phyloP scores from a whole-genome alignment of 495 filamentous ascomycete species.

The Daldinia grandis region DNA sequence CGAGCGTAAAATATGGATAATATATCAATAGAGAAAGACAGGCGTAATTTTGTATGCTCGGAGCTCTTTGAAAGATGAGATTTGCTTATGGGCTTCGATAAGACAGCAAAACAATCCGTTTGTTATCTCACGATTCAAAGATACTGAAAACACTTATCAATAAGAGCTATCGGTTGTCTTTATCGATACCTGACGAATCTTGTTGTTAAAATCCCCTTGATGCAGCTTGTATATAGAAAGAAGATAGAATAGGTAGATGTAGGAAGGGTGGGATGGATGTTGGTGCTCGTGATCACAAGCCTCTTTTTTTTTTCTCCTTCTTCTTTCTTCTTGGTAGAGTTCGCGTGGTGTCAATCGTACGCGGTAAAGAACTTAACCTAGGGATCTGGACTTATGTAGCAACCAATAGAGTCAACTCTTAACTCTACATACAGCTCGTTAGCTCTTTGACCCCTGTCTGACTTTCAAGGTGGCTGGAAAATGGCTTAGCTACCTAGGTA shows the following conservation, averaged over 20 bases:
- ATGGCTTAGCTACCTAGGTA: neutral
- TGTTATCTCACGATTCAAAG: conserved; percentile 23
- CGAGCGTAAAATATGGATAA: neutral
- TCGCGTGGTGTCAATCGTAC: conserved; percentile 24
- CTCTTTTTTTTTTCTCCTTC: conserved; percentile 26
- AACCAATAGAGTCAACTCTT: neutral
- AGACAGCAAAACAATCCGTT: conserved; percentile 21
- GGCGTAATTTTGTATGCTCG: conserved; percentile 9
- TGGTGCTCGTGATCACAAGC: conserved; percentile 30
- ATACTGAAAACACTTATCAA: neutral
- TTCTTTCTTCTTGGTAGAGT: conserved; percentile 25
- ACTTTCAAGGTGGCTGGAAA: neutral
- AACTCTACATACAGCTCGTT: neutral
- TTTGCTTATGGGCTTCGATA: conserved; percentile 13
- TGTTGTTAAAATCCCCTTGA: neutral
- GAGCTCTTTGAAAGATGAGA: conserved; percentile 7
- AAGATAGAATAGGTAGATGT: conserved; percentile 1
- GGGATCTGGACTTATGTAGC: too few relatives aligned
- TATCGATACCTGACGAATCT: neutral
- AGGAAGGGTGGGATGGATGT: conserved; percentile 19
- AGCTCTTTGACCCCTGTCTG: neutral
- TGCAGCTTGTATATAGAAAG: neutral
- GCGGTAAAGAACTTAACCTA: conserved; percentile 8
- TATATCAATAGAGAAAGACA: neutral
- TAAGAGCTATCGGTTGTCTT: neutral